Conservation (phyloP, 148 eudicot species). For the Chenopodium album region DNA sequence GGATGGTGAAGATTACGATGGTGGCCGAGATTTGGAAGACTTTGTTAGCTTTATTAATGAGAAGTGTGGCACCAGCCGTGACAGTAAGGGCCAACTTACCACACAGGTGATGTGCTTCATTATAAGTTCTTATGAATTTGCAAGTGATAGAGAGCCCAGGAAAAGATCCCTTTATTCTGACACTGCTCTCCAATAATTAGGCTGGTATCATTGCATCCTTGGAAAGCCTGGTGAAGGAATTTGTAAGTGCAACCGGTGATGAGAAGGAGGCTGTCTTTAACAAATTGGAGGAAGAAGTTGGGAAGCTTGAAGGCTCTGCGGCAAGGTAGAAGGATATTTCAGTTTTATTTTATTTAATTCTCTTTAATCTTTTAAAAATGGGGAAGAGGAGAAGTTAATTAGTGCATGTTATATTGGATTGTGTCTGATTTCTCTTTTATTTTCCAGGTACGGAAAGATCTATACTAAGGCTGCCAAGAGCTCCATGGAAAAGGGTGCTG, state of each 20-base stretch:
- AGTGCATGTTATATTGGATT: not conserved
- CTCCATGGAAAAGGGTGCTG: constrained; percentile 82
- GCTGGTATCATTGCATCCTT: constrained; percentile 69
- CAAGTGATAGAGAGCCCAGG: not conserved
- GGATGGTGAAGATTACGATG: constrained; percentile 95
- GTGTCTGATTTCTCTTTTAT: constrained; percentile 3
- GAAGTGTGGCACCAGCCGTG: constrained; percentile 88
- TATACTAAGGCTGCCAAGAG: constrained; percentile 85
- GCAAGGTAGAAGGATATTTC: constrained; percentile 53
- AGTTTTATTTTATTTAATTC: too few species aligned
- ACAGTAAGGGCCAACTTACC: constrained; percentile 74
- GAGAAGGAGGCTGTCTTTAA: constrained; percentile 67
- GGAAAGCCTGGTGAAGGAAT: constrained; percentile 77
- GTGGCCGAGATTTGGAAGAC: constrained; percentile 80
- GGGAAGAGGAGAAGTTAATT: too few species aligned
- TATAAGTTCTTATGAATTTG: not conserved
- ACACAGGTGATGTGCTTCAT: constrained; percentile 42
- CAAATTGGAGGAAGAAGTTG: constrained; percentile 73
- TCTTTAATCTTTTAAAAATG: too few species aligned
- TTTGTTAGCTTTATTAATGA: constrained; percentile 85
- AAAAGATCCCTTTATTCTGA: not conserved
- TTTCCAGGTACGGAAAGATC: constrained; percentile 78
- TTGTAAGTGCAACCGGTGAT: constrained; percentile 59
- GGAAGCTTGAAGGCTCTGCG: constrained; percentile 77
- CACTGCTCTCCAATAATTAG: constrained; percentile 31